phyloP scores from a whole-genome alignment of 2,329 filamentous ascomycete species.

The Lasiodiplodia citricola region DNA sequence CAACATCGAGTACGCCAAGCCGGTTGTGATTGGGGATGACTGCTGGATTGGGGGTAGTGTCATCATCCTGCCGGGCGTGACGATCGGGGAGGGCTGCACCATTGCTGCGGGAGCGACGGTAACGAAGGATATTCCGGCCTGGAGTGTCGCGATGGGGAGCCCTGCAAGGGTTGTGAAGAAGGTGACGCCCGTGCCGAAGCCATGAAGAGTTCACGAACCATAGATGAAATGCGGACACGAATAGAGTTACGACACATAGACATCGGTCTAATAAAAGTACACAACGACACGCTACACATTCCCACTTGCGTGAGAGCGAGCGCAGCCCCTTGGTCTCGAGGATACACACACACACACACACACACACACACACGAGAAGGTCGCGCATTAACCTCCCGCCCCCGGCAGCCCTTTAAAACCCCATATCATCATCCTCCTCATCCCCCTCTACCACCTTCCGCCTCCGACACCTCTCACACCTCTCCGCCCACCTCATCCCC shows the following conservation, averaged over 20 bases:
- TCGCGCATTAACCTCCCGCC: too few species aligned
- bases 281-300: too few species aligned
- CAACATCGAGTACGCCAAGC: conserved; percentile 56
- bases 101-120: conserved; percentile 84
- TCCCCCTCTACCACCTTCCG: too few species aligned
- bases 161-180: conserved; percentile 63
- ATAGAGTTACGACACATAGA: not conserved
- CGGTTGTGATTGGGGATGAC: conserved; percentile 53
- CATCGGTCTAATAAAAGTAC: too few species aligned
- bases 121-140: conserved; percentile 72
- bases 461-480: not conserved
- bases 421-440: not conserved
- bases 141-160: conserved; percentile 68
- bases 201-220: not conserved
- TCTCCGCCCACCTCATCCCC: not conserved
- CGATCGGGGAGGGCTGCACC: conserved; percentile 73
- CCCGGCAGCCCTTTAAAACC: not conserved
- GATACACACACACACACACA: not conserved
- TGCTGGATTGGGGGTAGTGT: conserved; percentile 56
- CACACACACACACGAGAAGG: too few species aligned
- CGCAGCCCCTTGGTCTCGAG: too few species aligned
- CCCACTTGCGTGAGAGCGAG: too few species aligned
- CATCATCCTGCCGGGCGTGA: conserved; percentile 75
- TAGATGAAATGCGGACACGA: not conserved
- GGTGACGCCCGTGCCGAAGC: conserved; percentile 31